A percentile compares a stretch with the other conserved stretches of the same genome.
phyloP scores from a whole-genome alignment of 768 basidiomycete species.

The Suillus brevipes region DNA sequence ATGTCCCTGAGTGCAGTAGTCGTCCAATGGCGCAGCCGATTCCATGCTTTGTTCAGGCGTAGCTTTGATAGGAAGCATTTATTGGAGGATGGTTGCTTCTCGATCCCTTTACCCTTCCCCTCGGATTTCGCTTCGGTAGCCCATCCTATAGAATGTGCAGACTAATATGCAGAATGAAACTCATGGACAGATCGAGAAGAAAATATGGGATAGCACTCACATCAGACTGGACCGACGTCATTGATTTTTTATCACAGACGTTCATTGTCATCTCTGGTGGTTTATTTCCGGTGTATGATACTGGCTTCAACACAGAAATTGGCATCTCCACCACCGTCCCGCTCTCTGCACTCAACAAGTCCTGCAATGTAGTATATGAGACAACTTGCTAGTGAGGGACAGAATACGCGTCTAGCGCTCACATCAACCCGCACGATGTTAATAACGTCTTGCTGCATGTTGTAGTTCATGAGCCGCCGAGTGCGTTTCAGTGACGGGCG shows the following conservation, averaged over 20 bases:
- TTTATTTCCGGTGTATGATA: neutral
- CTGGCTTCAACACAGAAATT: neutral
- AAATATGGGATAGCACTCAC: neutral
- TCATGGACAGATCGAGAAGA: neutral
- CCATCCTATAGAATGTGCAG: neutral
- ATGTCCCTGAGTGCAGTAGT: neutral
- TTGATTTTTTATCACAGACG: neutral
- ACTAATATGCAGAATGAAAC: neutral
- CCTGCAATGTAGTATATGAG: neutral
- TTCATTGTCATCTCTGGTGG: neutral
- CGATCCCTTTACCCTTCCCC: neutral
- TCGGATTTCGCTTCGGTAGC: too few relatives aligned
- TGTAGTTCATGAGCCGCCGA: neutral
- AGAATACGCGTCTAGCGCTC: neutral
- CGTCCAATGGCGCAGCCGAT: constrained; percentile 1
- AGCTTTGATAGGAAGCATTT: neutral
- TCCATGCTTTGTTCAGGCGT: neutral
- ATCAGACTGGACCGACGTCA: neutral
- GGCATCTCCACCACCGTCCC: neutral
- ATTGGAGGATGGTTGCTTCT: neutral
- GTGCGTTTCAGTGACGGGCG: neutral
- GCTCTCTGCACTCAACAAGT: constrained; percentile 3
- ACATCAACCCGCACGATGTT: neutral
- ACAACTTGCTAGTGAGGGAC: neutral
- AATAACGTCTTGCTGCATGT: constrained; percentile 4